Percentiles rank a stretch among this genome's conserved stretches.
These are phyloP conservation scores for Globisporangium apiculatum DNA, from an alignment of 352 stramenopile species.

Conservation along the genomic window DNA sequence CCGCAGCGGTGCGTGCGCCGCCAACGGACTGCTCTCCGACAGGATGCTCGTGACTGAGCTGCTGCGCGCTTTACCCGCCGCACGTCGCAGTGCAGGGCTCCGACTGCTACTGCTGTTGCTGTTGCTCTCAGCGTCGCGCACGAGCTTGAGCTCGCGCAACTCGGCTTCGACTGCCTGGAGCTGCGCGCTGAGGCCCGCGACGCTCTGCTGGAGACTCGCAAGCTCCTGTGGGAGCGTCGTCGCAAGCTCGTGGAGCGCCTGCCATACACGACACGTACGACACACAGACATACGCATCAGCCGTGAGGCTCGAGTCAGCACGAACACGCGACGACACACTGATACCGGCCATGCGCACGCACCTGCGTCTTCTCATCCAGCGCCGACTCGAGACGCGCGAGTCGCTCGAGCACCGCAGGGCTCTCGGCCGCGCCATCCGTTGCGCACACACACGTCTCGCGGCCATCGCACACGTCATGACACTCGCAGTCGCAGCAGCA, in stretches of 20 bases:
- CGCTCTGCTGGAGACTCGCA: conserved; percentile 32
- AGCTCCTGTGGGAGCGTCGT: conserved; percentile 27
- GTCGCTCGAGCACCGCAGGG: conserved; percentile 21
- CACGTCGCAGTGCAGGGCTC: neutral
- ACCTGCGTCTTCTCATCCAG: conserved; percentile 42
- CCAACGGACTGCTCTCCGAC: conserved; percentile 13
- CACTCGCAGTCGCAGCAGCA: conserved; percentile 47
- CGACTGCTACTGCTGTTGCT: conserved; percentile 5
- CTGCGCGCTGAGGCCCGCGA: conserved; percentile 33
- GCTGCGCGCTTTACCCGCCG: neutral
- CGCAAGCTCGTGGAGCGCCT: conserved; percentile 32
- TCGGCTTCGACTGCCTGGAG: conserved; percentile 35
- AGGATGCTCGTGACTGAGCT: neutral
- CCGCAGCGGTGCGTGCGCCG: no score
- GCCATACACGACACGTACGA: neutral
- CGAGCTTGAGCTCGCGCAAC: conserved; percentile 33
- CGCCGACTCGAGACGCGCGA: conserved; percentile 32
- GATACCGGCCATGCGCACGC: neutral
- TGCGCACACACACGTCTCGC: conserved; percentile 3
- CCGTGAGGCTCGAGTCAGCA: neutral
- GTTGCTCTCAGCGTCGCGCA: conserved; percentile 12
- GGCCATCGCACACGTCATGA: conserved; percentile 7
- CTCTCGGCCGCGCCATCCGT: neutral
- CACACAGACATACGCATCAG: neutral
- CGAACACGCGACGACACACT: neutral